Percentiles rank a stretch among this genome's conserved stretches.
phyloP scores from a whole-genome alignment of 495 filamentous ascomycete species.

The Neurospora cerealis region DNA sequence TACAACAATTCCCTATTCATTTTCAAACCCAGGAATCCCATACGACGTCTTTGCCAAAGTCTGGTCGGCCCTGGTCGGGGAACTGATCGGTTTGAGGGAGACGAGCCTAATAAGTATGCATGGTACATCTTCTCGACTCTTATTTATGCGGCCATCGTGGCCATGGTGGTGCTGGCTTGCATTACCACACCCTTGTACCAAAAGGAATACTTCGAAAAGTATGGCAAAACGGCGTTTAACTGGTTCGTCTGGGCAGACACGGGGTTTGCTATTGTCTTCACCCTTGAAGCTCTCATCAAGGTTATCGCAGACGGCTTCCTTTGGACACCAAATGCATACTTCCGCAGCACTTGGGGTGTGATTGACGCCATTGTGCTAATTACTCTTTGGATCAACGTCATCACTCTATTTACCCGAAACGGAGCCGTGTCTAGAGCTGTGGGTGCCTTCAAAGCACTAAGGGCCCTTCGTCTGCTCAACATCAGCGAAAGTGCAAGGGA shows the following conservation, averaged over 20 bases:
- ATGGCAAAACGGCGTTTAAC: constrained; percentile 39
- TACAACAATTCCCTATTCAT: constrained; percentile 93
- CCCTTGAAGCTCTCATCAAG: constrained; percentile 82
- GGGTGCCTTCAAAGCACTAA: constrained; percentile 96
- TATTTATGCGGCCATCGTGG: constrained; percentile 87
- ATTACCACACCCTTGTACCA: constrained; percentile 92
- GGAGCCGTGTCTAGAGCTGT: constrained; percentile 79
- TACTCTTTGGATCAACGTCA: constrained; percentile 93
- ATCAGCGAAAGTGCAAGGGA: constrained; percentile 93
- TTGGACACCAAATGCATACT: constrained; percentile 95
- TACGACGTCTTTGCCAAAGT: constrained; percentile 76
- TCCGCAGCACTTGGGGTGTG: constrained; percentile 91
- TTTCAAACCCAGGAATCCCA: constrained; percentile 63
- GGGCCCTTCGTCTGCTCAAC: constrained; percentile 83
- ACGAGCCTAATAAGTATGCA: constrained; percentile 71
- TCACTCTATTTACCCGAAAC: constrained; percentile 65
- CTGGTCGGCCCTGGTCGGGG: constrained; percentile 91
- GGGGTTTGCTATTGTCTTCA: constrained; percentile 82
- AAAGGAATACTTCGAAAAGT: constrained; percentile 59
- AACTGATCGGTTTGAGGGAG: constrained; percentile 71
- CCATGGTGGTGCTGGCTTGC: constrained; percentile 93
- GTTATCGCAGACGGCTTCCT: constrained; percentile 94
- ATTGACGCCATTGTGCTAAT: constrained; percentile 90
- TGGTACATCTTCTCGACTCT: constrained; percentile 93
- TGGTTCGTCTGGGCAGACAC: constrained; percentile 94